Conservation (phyloP, 2,329 filamentous ascomycete genomes). For the Stylonectria norvegica region DNA sequence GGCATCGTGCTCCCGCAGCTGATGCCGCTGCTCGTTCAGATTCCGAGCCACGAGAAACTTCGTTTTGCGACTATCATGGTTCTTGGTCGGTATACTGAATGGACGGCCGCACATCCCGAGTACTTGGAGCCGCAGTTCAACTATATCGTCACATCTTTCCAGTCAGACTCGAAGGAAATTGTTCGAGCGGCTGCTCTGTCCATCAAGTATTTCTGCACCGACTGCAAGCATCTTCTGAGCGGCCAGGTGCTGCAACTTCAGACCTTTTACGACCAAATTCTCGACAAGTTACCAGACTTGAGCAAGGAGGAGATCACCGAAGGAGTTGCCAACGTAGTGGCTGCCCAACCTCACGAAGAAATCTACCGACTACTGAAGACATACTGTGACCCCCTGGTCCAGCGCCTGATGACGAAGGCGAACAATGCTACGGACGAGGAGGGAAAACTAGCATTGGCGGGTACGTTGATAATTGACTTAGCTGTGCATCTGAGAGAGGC, state of each 20-base stretch:
- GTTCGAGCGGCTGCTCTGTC: constrained; percentile 87
- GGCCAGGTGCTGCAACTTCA: constrained; percentile 83
- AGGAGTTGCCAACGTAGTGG: constrained; percentile 87
- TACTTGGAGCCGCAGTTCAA: constrained; percentile 90
- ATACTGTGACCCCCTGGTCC: constrained; percentile 88
- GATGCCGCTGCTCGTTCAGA: constrained; percentile 89
- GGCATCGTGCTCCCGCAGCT: constrained; percentile 82
- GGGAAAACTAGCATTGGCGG: constrained; percentile 80
- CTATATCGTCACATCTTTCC: constrained; percentile 92
- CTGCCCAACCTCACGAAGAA: constrained; percentile 76
- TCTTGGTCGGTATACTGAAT: constrained; percentile 92
- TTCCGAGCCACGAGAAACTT: constrained; percentile 95
- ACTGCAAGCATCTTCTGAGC: constrained; percentile 84
- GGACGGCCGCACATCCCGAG: constrained; percentile 91
- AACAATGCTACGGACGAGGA: constrained; percentile 80
- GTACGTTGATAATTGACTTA: constrained; percentile 41
- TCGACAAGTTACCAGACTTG: constrained; percentile 77
- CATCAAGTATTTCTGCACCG: constrained; percentile 95
- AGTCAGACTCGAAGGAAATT: constrained; percentile 84
- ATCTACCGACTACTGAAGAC: constrained; percentile 83
- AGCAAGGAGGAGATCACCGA: constrained; percentile 97
- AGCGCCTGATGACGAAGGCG: constrained; percentile 80
- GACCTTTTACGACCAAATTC: constrained; percentile 83
- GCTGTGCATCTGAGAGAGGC: not conserved
- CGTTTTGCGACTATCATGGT: constrained; percentile 98